phyloP scores from a whole-genome alignment of 768 basidiomycete species.

The Tubosaeta brunneosetosa region DNA sequence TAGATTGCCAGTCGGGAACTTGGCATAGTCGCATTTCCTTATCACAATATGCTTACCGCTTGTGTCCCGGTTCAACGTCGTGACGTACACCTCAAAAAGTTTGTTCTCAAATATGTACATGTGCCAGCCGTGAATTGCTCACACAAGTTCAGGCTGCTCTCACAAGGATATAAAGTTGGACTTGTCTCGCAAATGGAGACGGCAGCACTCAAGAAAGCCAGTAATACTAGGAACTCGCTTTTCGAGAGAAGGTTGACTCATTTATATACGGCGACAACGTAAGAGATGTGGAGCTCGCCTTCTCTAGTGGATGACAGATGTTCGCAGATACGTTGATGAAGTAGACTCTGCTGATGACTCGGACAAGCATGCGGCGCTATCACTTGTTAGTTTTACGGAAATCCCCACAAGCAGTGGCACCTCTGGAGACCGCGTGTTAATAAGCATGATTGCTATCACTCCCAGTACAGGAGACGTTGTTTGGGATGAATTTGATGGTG shows the following conservation, averaged over 20 bases:
- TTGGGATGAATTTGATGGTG: conserved; percentile 89
- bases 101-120: conserved; percentile 10
- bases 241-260: conserved; percentile 74
- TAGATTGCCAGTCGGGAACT: conserved; percentile 74
- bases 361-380: conserved; percentile 54
- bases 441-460: conserved; percentile 75
- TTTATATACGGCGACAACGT: conserved; percentile 87
- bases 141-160: conserved; percentile 50
- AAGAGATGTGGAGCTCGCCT: conserved; percentile 24
- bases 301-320: conserved; percentile 6
- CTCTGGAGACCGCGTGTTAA: conserved; percentile 34
- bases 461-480: conserved; percentile 90
- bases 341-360: conserved; percentile 63
- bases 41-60: conserved; percentile 71
- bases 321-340: conserved; percentile 73
- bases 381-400: conserved; percentile 74
- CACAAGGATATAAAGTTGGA: conserved; percentile 78
- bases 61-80: conserved; percentile 67
- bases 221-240: conserved; percentile 66
- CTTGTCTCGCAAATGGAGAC: conserved; percentile 82
- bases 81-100: conserved; percentile 76
- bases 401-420: conserved; percentile 8
- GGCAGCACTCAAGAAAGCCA: conserved; percentile 80
- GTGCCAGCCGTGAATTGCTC: background rate
- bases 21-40: conserved; percentile 67